Conservation (phyloP, 2,329 filamentous ascomycete species). For the Fusarium pininemorale region DNA sequence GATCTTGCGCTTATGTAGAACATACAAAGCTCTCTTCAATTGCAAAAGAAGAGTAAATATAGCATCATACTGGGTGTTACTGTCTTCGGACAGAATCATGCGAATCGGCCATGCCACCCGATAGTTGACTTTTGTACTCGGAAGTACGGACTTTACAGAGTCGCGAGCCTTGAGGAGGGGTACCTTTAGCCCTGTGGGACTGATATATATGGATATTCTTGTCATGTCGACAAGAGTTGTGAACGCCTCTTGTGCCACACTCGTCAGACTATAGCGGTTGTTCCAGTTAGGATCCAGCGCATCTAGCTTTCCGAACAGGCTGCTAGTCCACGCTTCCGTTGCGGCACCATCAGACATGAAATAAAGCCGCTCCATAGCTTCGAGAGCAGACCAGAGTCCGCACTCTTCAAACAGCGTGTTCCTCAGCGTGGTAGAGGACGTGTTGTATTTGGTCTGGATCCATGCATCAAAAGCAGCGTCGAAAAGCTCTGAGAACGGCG, state of each 20-base stretch:
- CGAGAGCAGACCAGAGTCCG: constrained; percentile 70
- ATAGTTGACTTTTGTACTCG: constrained; percentile 73
- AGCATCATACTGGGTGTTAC: constrained; percentile 73
- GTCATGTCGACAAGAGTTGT: constrained; percentile 65
- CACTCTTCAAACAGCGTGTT: constrained; percentile 74
- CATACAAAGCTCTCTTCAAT: constrained; percentile 73
- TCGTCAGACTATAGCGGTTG: constrained; percentile 83
- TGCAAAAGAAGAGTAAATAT: constrained; percentile 83
- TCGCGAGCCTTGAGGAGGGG: constrained; percentile 59
- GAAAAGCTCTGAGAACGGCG: constrained; percentile 80
- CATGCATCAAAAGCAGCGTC: constrained; percentile 75
- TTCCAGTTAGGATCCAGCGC: constrained; percentile 70
- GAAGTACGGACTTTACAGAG: constrained; percentile 67
- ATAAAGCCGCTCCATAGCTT: constrained; percentile 77
- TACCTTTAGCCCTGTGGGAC: constrained; percentile 50
- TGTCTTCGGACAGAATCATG: constrained; percentile 76
- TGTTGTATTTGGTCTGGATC: constrained; percentile 77
- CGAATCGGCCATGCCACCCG: constrained; percentile 71
- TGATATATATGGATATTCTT: constrained; percentile 68
- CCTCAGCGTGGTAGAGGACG: constrained; percentile 73
- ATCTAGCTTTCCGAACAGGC: constrained; percentile 81
- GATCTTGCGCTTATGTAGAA: constrained; percentile 67
- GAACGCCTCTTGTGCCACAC: constrained; percentile 79
- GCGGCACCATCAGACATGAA: constrained; percentile 78
- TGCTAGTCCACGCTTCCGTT: constrained; percentile 71